Percentiles rank a stretch among this genome's conserved stretches.
phyloP scores from a whole-genome alignment of 139 green algal species.

The Volvox africanus region DNA sequence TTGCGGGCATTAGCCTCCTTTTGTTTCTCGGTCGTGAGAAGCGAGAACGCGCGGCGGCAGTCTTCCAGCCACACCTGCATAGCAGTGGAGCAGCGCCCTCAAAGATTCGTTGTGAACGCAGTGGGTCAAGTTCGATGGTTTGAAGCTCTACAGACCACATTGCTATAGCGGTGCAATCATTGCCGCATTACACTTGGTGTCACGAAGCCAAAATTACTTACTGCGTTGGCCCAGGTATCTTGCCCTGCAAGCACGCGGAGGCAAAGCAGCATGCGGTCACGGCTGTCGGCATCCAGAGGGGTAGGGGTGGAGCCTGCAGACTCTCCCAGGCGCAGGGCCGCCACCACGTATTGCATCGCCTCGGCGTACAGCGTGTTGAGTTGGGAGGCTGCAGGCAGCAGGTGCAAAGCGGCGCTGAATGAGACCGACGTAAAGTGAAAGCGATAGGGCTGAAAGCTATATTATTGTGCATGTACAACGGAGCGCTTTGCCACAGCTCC shows the following conservation, averaged over 20 bases:
- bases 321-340: slow-evolving; percentile 90
- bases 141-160: no score
- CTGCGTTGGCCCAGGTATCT: slow-evolving; percentile 46
- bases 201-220: slow-evolving; percentile 7
- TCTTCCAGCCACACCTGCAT: slow-evolving; percentile 86
- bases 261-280: slow-evolving; percentile 87
- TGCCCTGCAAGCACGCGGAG: slow-evolving; percentile 73
- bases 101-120: no score
- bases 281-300: slow-evolving; percentile 84
- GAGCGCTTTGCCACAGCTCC: no score
- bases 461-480: no score
- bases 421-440: no score
- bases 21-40: slow-evolving; percentile 79
- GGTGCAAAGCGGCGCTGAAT: slow-evolving; percentile 2
- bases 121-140: no score
- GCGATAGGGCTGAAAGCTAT: no score
- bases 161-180: no score
- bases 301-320: slow-evolving; percentile 42
- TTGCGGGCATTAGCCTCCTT: slow-evolving; percentile 75
- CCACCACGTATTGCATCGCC: slow-evolving; percentile 88
- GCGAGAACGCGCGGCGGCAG: slow-evolving; percentile 82
- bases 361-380: slow-evolving; percentile 57
- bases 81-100: no score
- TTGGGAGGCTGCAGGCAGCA: neutral
- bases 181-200: no score